These are phyloP conservation scores for Globisporangium paddicum DNA, from an alignment of 352 stramenopile species.

Conservation along the genomic window DNA sequence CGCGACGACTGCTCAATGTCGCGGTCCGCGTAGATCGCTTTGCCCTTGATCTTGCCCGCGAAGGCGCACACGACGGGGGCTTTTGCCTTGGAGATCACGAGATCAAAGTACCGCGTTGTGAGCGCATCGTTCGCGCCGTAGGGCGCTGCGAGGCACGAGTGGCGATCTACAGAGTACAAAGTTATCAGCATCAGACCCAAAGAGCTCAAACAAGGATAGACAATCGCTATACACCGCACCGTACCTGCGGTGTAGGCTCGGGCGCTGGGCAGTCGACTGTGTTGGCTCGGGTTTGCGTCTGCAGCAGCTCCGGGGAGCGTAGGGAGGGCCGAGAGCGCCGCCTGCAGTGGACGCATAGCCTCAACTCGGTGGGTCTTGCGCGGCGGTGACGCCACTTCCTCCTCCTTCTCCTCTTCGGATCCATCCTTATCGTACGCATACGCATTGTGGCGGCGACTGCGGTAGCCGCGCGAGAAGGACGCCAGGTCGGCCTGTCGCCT, in stretches of 20 bases:
- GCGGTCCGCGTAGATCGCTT: conserved; percentile 59
- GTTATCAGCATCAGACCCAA: background rate
- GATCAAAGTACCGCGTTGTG: conserved; percentile 53
- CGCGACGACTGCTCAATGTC: conserved; percentile 36
- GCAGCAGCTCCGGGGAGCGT: background rate
- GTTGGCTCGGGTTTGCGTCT: background rate
- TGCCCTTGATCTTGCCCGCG: conserved; percentile 59
- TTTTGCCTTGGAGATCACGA: conserved; percentile 56
- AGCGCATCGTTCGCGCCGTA: conserved; percentile 45
- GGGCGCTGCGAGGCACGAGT: conserved; percentile 49
- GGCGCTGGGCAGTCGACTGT: background rate
- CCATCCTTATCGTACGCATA: background rate
- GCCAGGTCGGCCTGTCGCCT: conserved; percentile 1
- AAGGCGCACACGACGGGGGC: conserved; percentile 56
- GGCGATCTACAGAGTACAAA: conserved; percentile 15
- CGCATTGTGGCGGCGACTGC: background rate
- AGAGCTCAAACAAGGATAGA: background rate
- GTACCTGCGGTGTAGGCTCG: background rate
- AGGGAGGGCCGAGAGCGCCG: background rate
- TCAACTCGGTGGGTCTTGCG: background rate
- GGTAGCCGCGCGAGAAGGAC: background rate
- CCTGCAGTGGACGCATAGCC: background rate
- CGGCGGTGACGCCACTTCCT: background rate
- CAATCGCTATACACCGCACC: background rate
- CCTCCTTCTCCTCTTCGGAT: background rate